Evolutionary conservation across 371 early-diverging fungal species (phyloP).

Genomic region (Caulochytrium protostelioides): DNA sequence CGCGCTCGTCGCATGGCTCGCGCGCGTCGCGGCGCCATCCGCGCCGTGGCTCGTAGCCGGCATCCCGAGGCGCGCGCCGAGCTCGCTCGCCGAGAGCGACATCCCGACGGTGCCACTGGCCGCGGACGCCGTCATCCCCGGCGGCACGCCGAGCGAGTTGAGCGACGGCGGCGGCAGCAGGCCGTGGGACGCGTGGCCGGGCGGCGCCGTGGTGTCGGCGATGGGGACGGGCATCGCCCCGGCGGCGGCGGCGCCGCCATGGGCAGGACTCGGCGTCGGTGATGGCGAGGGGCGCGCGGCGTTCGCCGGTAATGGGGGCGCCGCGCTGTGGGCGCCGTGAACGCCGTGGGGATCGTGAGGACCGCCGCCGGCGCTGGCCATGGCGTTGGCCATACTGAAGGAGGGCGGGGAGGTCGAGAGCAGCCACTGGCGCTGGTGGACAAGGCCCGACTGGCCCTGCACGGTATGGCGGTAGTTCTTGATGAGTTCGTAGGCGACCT

Average conservation of each 20-base stretch:
- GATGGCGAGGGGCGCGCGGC: conserved; percentile 36
- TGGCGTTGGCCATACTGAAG: neutral
- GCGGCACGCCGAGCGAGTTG: no score
- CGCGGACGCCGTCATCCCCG: no score
- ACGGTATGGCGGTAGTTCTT: conserved; percentile 59
- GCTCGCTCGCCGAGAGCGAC: no score
- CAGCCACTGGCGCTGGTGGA: neutral
- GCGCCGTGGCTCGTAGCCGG: no score
- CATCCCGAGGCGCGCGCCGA: no score
- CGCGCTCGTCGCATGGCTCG: neutral
- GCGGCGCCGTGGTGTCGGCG: no score
- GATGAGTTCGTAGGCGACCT: conserved; percentile 81
- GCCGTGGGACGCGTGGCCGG: no score
- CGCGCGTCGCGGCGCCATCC: neutral
- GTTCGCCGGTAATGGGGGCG: conserved; percentile 30
- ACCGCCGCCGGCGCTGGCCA: no score
- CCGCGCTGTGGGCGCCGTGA: conserved; percentile 3
- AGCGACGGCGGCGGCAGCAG: no score
- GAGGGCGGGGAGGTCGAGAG: conserved; percentile 1
- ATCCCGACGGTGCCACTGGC: no score
- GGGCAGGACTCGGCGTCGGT: no score
- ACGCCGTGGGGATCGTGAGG: neutral
- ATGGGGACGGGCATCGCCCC: neutral
- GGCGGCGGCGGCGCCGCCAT: neutral
- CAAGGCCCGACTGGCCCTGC: conserved; percentile 9